Evolutionary conservation across 2,329 filamentous ascomycete species (phyloP).

Genomic region (Beauveria sp.): DNA sequence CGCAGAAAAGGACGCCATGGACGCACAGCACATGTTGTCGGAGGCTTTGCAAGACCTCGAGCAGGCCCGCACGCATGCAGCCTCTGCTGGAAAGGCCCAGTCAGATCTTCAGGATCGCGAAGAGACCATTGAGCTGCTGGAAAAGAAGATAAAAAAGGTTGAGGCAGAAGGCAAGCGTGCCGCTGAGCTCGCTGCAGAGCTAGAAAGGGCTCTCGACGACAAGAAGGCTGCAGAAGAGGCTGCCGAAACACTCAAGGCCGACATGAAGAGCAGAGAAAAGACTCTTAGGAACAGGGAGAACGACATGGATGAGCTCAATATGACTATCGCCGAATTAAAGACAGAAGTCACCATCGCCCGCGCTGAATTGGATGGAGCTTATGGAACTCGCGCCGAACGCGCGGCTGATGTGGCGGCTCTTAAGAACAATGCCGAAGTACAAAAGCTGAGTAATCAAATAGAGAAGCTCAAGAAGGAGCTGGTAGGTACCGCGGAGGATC

Average conservation of each 20-base stretch:
- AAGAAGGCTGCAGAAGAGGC: constrained; percentile 14
- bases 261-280: constrained; percentile 30
- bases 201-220: constrained; percentile 21
- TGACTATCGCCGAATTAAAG: constrained; percentile 50
- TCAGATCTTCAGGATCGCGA: constrained; percentile 36
- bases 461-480: constrained; percentile 44
- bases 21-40: constrained; percentile 41
- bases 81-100: constrained; percentile 18
- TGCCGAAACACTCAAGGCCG: constrained; percentile 14
- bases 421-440: constrained; percentile 39
- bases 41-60: constrained; percentile 42
- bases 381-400: constrained; percentile 51
- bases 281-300: constrained; percentile 41
- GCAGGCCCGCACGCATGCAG: constrained; percentile 20
- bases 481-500: constrained; percentile 40
- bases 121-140: constrained; percentile 34
- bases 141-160: constrained; percentile 31
- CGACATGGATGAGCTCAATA: constrained; percentile 43
- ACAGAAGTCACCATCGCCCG: constrained; percentile 54
- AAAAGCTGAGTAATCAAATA: constrained; percentile 40
- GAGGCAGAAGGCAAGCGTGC: constrained; percentile 23
- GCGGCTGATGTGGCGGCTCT: constrained; percentile 50
- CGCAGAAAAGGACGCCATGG: constrained; percentile 30
- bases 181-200: constrained; percentile 19
- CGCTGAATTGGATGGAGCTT: constrained; percentile 55